Percentiles rank a stretch among this genome's conserved stretches.
Conservation (phyloP, 495 filamentous ascomycete genomes). For the Podospora australis region DNA sequence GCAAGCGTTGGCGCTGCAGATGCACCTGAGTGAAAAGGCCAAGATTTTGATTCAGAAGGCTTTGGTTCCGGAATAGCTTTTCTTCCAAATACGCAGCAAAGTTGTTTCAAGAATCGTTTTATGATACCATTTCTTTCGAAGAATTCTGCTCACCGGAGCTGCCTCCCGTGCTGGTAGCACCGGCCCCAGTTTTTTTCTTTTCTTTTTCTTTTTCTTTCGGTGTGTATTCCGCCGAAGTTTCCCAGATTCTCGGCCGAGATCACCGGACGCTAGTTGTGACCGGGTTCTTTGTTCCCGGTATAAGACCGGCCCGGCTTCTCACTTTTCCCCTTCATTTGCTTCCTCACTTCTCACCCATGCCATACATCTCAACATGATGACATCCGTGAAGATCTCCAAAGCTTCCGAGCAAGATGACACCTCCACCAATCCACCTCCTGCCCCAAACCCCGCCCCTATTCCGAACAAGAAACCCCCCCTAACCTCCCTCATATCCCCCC, state of each 20-base stretch:
- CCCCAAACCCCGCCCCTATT: background rate
- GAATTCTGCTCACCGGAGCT: background rate
- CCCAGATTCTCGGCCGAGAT: background rate
- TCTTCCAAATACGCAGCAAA: background rate
- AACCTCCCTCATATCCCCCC: slow-evolving; percentile 58
- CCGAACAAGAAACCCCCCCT: slow-evolving; percentile 53
- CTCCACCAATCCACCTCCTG: background rate
- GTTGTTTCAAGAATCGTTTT: background rate
- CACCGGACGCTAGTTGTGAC: too few relatives aligned
- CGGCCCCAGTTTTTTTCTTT: background rate
- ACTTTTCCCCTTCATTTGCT: background rate
- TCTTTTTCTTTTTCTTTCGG: slow-evolving; percentile 3
- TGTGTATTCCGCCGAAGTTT: slow-evolving; percentile 7
- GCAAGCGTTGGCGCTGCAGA: slow-evolving; percentile 58
- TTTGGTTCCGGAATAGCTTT: slow-evolving; percentile 26
- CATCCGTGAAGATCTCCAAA: too few relatives aligned
- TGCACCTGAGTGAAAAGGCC: slow-evolving; percentile 55
- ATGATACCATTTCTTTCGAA: background rate
- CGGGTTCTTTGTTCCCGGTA: too few relatives aligned
- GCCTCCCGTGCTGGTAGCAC: background rate
- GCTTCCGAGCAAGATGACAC: slow-evolving; percentile 56
- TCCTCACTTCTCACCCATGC: background rate
- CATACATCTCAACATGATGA: background rate
- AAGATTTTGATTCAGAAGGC: slow-evolving; percentile 58
- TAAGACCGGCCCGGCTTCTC: background rate